Percentiles rank a stretch among this genome's conserved stretches.
These are phyloP conservation scores for rapeseed (Brassica napus) DNA, from an alignment of 345 rosid genomes.

Conservation along the genomic window Da-Ae NC_063449.1:29983501-29984000, in stretches of 20 bases:
- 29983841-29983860: constrained; percentile 24
- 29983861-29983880: constrained; percentile 1
- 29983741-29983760: background rate
- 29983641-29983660: background rate
- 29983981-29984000: constrained; percentile 99
- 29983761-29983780: background rate
- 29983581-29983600: constrained; percentile 1
- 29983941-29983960: background rate
- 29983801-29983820: constrained; percentile 7
- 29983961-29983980: constrained; percentile 96
- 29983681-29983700: background rate
- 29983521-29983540: constrained; percentile 65
- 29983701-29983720: constrained; percentile 6
- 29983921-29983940: too few species aligned
- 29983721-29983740: background rate
- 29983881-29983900: constrained; percentile 5
- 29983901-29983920: background rate
- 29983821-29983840: background rate
- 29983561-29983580: constrained; percentile 34
- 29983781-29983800: background rate
- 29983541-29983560: constrained; percentile 57
- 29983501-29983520: constrained; percentile 43
- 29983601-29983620: constrained; percentile 30
- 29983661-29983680: constrained; percentile 4
- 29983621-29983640: constrained; percentile 21